Evolutionary conservation across 2,329 filamentous ascomycete species (phyloP).

Genomic region (Pyricularia sp.): DNA sequence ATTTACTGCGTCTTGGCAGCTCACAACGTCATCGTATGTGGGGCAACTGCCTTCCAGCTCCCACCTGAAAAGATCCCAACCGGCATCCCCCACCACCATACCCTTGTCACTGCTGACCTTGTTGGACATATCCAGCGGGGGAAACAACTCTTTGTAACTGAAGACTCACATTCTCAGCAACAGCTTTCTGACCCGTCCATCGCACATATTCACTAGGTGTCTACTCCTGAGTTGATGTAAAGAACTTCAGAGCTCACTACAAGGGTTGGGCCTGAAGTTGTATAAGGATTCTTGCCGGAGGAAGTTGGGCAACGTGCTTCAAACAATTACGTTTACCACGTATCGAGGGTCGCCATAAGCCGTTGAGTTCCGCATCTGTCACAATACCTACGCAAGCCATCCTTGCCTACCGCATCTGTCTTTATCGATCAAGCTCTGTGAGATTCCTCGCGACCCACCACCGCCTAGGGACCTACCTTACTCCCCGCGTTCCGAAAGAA

Average conservation of each 20-base stretch:
- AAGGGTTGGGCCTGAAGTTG: not conserved
- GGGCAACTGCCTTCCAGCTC: not conserved
- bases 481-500: not conserved
- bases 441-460: not conserved
- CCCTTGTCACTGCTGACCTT: not conserved
- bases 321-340: not conserved
- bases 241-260: not conserved
- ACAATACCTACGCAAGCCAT: not conserved
- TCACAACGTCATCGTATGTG: not conserved
- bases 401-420: not conserved
- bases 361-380: not conserved
- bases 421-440: constrained; percentile 6
- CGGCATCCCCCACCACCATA: not conserved
- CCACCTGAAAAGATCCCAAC: not conserved
- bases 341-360: not conserved
- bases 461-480: not conserved
- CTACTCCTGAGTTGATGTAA: not conserved
- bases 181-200: not conserved
- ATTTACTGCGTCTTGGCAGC: not conserved
- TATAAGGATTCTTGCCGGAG: not conserved
- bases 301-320: not conserved
- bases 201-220: not conserved
- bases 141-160: not conserved
- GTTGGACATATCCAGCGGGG: not conserved
- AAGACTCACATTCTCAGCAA: not conserved